Conservation (phyloP, 2,329 filamentous ascomycete genomes). For the Beauveria bassiana region DNA sequence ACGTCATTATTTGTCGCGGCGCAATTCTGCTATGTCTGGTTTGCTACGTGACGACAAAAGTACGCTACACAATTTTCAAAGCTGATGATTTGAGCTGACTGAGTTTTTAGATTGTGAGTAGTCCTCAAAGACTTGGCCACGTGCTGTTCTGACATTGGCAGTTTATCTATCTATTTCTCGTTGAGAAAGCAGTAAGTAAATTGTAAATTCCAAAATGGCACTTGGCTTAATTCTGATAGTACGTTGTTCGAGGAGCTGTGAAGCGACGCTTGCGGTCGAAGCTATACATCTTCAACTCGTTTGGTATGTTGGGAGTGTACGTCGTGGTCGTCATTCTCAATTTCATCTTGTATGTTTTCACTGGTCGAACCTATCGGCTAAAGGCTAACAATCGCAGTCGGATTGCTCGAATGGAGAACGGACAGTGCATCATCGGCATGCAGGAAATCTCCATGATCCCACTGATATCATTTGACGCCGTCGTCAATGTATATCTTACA, state of each 20-base stretch:
- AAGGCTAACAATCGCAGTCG: conserved; percentile 31
- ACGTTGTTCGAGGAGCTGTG: conserved; percentile 48
- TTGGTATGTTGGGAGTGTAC: conserved; percentile 45
- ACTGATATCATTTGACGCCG: conserved; percentile 51
- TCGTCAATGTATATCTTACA: conserved; percentile 57
- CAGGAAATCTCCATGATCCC: conserved; percentile 50
- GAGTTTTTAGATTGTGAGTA: conserved; percentile 24
- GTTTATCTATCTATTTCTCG: conserved; percentile 57
- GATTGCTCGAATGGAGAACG: conserved; percentile 46
- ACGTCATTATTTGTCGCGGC: conserved; percentile 42
- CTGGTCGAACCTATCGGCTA: not conserved
- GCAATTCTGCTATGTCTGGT: conserved; percentile 53
- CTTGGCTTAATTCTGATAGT: conserved; percentile 26
- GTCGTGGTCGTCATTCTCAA: conserved; percentile 45
- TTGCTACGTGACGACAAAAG: conserved; percentile 57
- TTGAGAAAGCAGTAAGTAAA: conserved; percentile 50
- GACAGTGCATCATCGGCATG: conserved; percentile 56
- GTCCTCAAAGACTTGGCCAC: too few relatives aligned
- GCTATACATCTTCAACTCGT: conserved; percentile 53
- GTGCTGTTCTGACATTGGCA: conserved; percentile 15
- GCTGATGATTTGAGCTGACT: not conserved
- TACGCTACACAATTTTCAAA: conserved; percentile 22
- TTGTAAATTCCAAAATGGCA: not conserved
- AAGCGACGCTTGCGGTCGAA: conserved; percentile 46
- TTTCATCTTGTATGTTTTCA: conserved; percentile 47